Evolutionary conservation across 116 monocot species (phyloP), one percentile per base, ranked within the genome.

Genomic region (Trichopus zeylanicus): DNA sequence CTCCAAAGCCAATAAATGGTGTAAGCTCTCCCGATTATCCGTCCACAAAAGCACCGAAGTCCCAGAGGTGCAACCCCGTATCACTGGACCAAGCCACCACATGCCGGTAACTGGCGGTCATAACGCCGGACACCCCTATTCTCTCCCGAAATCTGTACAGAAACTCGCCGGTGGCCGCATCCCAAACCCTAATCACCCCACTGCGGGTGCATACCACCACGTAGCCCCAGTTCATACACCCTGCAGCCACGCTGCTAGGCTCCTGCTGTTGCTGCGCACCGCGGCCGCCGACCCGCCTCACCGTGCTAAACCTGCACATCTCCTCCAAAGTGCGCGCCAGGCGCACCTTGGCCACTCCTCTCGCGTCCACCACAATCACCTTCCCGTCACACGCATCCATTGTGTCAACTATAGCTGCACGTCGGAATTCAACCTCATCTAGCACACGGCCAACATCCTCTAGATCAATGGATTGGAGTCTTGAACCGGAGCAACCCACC

Each of bases 221-320:
- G 54, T 75, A 87, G 0, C 87, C 87, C 87, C 83, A 86, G 69
- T 92, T 92, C 74, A 91, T 69, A 48, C 80, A 69, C 2, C 72
- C 86, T 2, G 61, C 51, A 22, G 32, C 57, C 15, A 19, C 32
- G 10, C 22, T 27, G 6, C 8, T 22, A 3, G 26, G 29, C 8
- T 7, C 22, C 24, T 4, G 20, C 23, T 57, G 31, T 21, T 53
- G 60, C 29, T 67, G 59, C 54, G 20, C 42, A n/a, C 11, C 64
- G 13, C 21, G 10, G 18, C 29, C 66, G 7, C 24, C 53, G 10
- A 31, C 52, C 53, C 73, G 26, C 48, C 59, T 26, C 29, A 52
- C 62, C 7, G 72, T 48, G 48, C 61, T 68, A 53, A 92, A 92
- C 37, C 75, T 54, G 8, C 78, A 68, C 6, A 78, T 32, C 66